Conservation (phyloP, 2,329 filamentous ascomycete species). For the Aspergillus uvarum region DNA sequence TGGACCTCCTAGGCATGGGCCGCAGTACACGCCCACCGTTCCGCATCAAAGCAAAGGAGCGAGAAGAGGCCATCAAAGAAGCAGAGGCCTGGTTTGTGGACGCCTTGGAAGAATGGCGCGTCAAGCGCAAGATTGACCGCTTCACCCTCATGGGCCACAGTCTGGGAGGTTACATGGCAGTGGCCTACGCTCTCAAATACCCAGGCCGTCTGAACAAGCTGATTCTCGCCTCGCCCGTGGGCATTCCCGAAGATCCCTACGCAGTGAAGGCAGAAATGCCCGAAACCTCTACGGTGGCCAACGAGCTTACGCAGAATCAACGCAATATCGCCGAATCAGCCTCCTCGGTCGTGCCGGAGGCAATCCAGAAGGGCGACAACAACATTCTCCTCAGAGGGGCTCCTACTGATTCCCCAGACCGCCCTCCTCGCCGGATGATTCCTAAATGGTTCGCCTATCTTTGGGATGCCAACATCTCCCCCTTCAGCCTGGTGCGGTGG, state of each 20-base stretch:
- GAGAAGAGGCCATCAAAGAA: conserved; percentile 76
- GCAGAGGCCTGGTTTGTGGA: conserved; percentile 97
- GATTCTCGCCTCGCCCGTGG: conserved; percentile 90
- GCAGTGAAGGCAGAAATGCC: conserved; percentile 79
- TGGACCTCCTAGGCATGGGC: conserved; percentile 96
- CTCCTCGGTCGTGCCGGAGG: conserved; percentile 21
- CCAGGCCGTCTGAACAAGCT: conserved; percentile 93
- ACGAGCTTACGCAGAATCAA: conserved; percentile 78
- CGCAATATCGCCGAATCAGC: conserved; percentile 38
- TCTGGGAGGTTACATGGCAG: conserved; percentile 89
- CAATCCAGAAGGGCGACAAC: conserved; percentile 43
- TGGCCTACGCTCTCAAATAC: conserved; percentile 95
- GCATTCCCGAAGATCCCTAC: conserved; percentile 90
- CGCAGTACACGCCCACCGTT: conserved; percentile 82
- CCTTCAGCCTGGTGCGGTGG: conserved; percentile 86
- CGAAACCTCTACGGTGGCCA: conserved; percentile 68
- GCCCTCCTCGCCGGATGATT: conserved; percentile 60
- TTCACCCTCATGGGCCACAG: conserved; percentile 94
- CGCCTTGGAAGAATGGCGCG: conserved; percentile 92
- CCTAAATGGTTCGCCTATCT: conserved; percentile 88
- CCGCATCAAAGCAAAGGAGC: conserved; percentile 78
- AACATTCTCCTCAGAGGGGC: conserved; percentile 53
- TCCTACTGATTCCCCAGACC: conserved; percentile 24
- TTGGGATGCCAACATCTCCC: conserved; percentile 96
- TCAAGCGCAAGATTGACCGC: conserved; percentile 81